Base-by-base conservation (phyloP, 1,139 yeast species). In the Kodamaea suecica region DNA sequence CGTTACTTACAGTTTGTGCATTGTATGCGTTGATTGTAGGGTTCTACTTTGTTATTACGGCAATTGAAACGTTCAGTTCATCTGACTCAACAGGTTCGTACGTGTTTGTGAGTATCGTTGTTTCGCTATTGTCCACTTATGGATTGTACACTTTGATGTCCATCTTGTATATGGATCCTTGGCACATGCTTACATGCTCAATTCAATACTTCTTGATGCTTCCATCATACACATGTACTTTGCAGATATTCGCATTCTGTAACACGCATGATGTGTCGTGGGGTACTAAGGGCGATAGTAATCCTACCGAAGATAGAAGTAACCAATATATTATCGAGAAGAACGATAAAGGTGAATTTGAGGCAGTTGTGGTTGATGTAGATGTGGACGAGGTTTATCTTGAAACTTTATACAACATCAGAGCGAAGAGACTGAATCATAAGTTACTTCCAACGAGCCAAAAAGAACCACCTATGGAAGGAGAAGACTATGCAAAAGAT, bases 271-370 rank as follows among this genome's bases (percentile, higher is more conserved):
- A 88, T 68, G 95, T 88, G 35, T 84, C 95, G 0, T 90, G 97
- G 97, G 97, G 97, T 61, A 90, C 97, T 0, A 88, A 88, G 56
- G 97, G 97, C 46, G 95, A 90, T 43, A 84, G 83, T 45, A 78
- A 79, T 44, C 84, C 81, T 32, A 71, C 79, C 11, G 79, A 78
- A 49, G 75, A 70, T 42, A 59, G 55, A 36, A 42, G 52, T 11
- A 68, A 69, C 37, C 73, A 66, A 42, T 70, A 70, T 42, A 65
- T 69, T 36, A 67, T 70, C 39, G 73, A 70, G 39, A 64, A 68
- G 49, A 67, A 69, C 39, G 75, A 66, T 34, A 58, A 65, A 42
- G 76, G 76, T 34, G 95, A 86, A 50, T 81, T 88, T 36, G 97
- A 88, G 49, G 86, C 95, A 56, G 86, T 94, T 23, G 84, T 87